A percentile compares a stretch with the other conserved stretches of the same genome.
Conservation (phyloP, 2,329 filamentous ascomycete species). For the Canariomyces notabilis region DNA sequence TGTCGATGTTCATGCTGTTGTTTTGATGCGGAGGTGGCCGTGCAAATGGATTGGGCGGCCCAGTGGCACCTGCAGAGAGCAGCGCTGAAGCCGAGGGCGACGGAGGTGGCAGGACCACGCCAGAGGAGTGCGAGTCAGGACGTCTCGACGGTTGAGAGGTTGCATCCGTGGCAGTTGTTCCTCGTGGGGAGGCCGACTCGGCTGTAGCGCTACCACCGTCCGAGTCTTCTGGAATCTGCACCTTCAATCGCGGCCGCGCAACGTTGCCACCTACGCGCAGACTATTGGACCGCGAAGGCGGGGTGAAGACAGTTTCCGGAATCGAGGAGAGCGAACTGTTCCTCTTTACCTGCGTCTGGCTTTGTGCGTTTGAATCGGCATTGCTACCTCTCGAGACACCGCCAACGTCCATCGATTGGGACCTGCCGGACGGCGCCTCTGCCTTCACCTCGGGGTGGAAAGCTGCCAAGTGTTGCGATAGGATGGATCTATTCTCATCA, state of each 20-base stretch:
- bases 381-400: slow-evolving; percentile 46
- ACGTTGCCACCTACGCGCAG: slow-evolving; percentile 58
- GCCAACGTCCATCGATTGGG: slow-evolving; percentile 61
- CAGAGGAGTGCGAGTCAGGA: slow-evolving; percentile 54
- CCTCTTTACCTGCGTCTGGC: slow-evolving; percentile 43
- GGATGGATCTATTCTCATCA: slow-evolving; percentile 82
- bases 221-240: slow-evolving; percentile 93
- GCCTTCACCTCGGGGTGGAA: slow-evolving; percentile 53
- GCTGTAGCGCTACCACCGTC: slow-evolving; percentile 64
- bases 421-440: slow-evolving; percentile 42
- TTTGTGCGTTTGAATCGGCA: slow-evolving; percentile 44
- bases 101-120: slow-evolving; percentile 83
- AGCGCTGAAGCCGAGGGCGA: slow-evolving; percentile 84
- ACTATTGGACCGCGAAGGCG: slow-evolving; percentile 75
- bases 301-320: slow-evolving; percentile 60
- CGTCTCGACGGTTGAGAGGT: slow-evolving; percentile 51
- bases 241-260: slow-evolving; percentile 74
- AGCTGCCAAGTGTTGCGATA: slow-evolving; percentile 75
- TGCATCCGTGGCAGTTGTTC: slow-evolving; percentile 53
- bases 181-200: slow-evolving; percentile 56
- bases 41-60: slow-evolving; percentile 93
- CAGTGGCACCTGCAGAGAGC: slow-evolving; percentile 83
- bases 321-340: slow-evolving; percentile 56
- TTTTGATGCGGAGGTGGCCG: slow-evolving; percentile 72
- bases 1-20: slow-evolving; percentile 58